These are phyloP conservation scores for Aspergillus texensis DNA, from an alignment of 2,329 filamentous ascomycete genomes.

Conservation along the genomic window DNA sequence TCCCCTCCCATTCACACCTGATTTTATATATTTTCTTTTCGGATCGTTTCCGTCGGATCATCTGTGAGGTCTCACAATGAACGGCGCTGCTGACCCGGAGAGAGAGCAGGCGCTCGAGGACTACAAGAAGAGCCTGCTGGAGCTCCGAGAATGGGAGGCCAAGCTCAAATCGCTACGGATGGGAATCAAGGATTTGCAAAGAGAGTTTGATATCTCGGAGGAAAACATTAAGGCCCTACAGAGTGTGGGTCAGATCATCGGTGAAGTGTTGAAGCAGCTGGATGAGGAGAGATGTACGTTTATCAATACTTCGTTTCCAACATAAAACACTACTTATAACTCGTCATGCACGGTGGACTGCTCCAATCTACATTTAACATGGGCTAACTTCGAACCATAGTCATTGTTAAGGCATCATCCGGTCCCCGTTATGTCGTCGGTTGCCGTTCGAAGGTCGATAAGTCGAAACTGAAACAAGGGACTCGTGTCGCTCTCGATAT, in stretches of 20 bases:
- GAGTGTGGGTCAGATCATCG: constrained; percentile 98
- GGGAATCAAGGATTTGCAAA: constrained; percentile 94
- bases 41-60: not conserved
- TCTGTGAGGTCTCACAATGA: constrained; percentile 33
- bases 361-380: not conserved
- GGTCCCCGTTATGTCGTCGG: constrained; percentile 97
- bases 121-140: constrained; percentile 80
- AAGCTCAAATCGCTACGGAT: constrained; percentile 93
- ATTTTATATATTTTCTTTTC: constrained; percentile 1
- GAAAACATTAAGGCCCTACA: constrained; percentile 99
- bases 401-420: constrained; percentile 97
- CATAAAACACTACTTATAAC: not conserved
- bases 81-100: constrained; percentile 53
- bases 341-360: not conserved
- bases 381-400: constrained; percentile 51
- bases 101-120: constrained; percentile 71
- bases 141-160: constrained; percentile 97
- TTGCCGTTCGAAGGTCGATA: constrained; percentile 98
- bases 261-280: constrained; percentile 96
- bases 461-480: constrained; percentile 94
- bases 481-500: constrained; percentile 97
- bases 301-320: not conserved
- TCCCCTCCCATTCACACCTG: not conserved
- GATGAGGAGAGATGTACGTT: constrained; percentile 95
- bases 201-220: constrained; percentile 94